Evolutionary conservation across 1,284 basidiomycete genomes (phyloP), one percentile per base, ranked within the genome.

Genomic region (Ceratobasidium sp.): DNA sequence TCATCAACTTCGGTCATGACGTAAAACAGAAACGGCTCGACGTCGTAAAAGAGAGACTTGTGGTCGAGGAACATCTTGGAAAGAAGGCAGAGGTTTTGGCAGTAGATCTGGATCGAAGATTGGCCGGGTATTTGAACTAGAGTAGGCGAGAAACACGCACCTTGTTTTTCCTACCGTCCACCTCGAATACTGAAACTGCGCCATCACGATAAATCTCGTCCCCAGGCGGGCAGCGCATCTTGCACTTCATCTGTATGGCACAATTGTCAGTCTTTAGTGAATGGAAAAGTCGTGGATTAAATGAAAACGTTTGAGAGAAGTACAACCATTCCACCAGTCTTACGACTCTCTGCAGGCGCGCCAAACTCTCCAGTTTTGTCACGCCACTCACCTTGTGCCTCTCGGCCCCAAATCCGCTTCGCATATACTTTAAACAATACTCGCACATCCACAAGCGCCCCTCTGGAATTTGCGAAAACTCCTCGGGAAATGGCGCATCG

Each of bases 61-160:
- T 99, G 97, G 83, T 99, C 97, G 81, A 99, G 90, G 85, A 99
- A 99, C 96, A 99, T 98, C 86, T 99, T 99, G 77, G 97, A 97
- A 41, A 99, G 89, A 76, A 99, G 88, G 85, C 98, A 99, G n/a
- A 99, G 89, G 83, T 99, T 99, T 84, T 99, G 98, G 84, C 98
- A 99, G 85, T 99, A 99, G 82, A 99, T 99, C 94, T 94, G 80
- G 8, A 54, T 14, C 20, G 12, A 30, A 48, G 48, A 23, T 12
- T 38, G 44, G n/a, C n/a, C 46, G 64, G 12, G 18, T 48, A 18
- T 20, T 50, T 30, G 33, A 33, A 14, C 18, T 30, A 23, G 64
- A 44, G 46, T 20, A 66, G 41, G n/a, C 20, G 23, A 66, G 23
- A 66, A 46, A 46, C 16, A 66, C 41, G 33, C n/a, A 93, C 93